Evolutionary conservation across 1,284 basidiomycete genomes (phyloP).

Genomic region (Exobasidium rhododendri): DNA sequence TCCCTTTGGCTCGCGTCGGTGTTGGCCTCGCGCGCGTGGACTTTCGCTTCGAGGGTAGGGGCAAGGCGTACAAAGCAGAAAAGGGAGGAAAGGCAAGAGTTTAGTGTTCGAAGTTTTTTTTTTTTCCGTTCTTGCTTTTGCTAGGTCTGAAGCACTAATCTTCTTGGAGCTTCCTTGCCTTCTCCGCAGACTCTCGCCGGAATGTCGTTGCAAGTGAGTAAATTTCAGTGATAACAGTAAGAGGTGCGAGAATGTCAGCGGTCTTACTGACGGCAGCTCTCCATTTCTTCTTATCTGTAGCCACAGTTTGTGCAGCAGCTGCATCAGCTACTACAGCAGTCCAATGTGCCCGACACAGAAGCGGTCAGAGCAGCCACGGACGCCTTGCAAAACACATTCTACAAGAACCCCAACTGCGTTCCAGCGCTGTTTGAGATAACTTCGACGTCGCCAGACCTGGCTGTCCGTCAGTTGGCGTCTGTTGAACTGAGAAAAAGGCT

Average conservation of each 20-base stretch:
- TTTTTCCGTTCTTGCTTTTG: neutral
- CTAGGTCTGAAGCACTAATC: neutral
- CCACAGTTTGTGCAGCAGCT: conserved; percentile 48
- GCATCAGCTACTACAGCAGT: conserved; percentile 50
- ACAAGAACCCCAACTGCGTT: conserved; percentile 85
- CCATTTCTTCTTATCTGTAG: too few species aligned
- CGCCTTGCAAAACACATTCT: conserved; percentile 64
- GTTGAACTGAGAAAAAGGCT: conserved; percentile 96
- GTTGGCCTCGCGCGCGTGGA: neutral
- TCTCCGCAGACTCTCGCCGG: neutral
- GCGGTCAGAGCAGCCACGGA: conserved; percentile 70
- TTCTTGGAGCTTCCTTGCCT: neutral
- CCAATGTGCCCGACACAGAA: conserved; percentile 51
- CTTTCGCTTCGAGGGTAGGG: too few species aligned
- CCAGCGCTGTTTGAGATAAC: conserved; percentile 86
- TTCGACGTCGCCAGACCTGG: conserved; percentile 73
- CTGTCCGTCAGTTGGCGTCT: conserved; percentile 90
- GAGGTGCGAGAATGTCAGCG: too few species aligned
- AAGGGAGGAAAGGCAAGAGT: too few species aligned
- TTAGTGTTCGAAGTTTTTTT: neutral
- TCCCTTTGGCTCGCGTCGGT: neutral
- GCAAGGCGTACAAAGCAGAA: too few species aligned
- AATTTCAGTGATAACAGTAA: too few species aligned
- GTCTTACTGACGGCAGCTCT: too few species aligned
- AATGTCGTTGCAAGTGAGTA: conserved; percentile 1